These are phyloP conservation scores for Butyriboletus loyo DNA, from an alignment of 768 basidiomycete species.

Conservation along the genomic window DNA sequence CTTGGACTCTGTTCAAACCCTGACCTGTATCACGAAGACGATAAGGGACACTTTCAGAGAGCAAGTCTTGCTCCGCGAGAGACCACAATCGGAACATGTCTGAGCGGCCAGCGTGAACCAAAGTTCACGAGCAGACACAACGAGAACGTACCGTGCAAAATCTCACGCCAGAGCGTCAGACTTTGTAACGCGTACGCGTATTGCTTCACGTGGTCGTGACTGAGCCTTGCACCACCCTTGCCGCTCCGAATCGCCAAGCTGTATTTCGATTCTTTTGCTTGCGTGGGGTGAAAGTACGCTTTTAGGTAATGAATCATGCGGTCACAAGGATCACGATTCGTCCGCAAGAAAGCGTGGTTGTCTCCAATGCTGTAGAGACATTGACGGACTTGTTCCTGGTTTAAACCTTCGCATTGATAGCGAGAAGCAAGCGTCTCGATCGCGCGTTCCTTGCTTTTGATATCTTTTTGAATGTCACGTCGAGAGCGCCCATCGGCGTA, in stretches of 20 bases:
- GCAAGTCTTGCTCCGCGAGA: constrained; percentile 73
- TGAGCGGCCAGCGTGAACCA: constrained; percentile 26
- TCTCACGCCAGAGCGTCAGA: constrained; percentile 83
- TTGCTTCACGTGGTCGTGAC: constrained; percentile 82
- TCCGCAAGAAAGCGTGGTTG: constrained; percentile 84
- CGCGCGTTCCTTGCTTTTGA: constrained; percentile 80
- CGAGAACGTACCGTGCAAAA: constrained; percentile 61
- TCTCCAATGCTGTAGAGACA: constrained; percentile 88
- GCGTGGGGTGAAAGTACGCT: constrained; percentile 72
- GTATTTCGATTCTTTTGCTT: constrained; percentile 57
- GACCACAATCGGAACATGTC: constrained; percentile 91
- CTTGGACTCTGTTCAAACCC: constrained; percentile 86
- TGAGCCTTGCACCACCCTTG: constrained; percentile 73
- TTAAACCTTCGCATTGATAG: constrained; percentile 56
- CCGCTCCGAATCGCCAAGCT: constrained; percentile 82
- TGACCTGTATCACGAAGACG: constrained; percentile 87
- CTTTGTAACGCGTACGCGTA: constrained; percentile 86
- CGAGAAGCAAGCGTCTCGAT: constrained; percentile 69
- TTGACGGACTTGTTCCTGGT: constrained; percentile 67
- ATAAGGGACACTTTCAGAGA: constrained; percentile 72
- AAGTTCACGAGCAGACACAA: not conserved
- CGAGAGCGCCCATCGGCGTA: constrained; percentile 66
- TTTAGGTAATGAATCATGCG: constrained; percentile 77
- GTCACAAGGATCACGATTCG: constrained; percentile 87
- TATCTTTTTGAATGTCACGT: constrained; percentile 80